Evolutionary conservation across 768 basidiomycete species (phyloP).

Genomic region (Naganishia vaughanmartiniae): DNA sequence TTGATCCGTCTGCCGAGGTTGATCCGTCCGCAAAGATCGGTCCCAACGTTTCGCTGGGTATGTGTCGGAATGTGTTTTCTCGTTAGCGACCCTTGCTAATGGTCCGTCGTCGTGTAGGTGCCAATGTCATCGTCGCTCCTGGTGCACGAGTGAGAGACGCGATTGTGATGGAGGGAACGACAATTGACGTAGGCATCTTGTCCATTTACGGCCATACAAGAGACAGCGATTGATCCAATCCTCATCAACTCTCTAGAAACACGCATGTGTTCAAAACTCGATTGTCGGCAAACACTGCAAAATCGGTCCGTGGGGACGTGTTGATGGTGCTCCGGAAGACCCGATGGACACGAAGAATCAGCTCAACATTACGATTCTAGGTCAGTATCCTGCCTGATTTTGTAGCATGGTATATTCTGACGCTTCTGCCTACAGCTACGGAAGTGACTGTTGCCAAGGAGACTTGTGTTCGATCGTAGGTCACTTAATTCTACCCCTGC

Average conservation of each 20-base stretch:
- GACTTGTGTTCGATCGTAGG: slow-evolving; percentile 50
- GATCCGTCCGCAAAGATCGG: slow-evolving; percentile 55
- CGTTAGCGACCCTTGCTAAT: background rate
- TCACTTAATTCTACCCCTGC: background rate
- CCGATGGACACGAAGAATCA: slow-evolving; percentile 45
- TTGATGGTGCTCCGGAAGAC: slow-evolving; percentile 50
- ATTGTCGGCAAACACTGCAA: slow-evolving; percentile 53
- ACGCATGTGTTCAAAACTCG: slow-evolving; percentile 52
- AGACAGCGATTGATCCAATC: background rate
- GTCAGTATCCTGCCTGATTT: slow-evolving; percentile 36
- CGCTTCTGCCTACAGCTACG: slow-evolving; percentile 43
- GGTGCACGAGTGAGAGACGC: slow-evolving; percentile 54
- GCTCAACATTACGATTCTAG: slow-evolving; percentile 54
- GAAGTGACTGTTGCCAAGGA: slow-evolving; percentile 55
- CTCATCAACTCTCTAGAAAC: slow-evolving; percentile 38
- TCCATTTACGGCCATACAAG: too few species aligned
- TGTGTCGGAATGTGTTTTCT: background rate
- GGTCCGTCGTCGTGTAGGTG: slow-evolving; percentile 38
- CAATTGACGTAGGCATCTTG: slow-evolving; percentile 49
- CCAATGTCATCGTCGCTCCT: slow-evolving; percentile 49
- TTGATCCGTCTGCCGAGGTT: slow-evolving; percentile 54
- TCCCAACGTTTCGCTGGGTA: slow-evolving; percentile 50
- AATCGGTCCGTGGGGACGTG: slow-evolving; percentile 55
- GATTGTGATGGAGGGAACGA: slow-evolving; percentile 53
- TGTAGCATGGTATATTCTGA: background rate